Base-by-base conservation (phyloP, 2,329 filamentous ascomycete species). In the Fusarium solani-melongenae region DNA sequence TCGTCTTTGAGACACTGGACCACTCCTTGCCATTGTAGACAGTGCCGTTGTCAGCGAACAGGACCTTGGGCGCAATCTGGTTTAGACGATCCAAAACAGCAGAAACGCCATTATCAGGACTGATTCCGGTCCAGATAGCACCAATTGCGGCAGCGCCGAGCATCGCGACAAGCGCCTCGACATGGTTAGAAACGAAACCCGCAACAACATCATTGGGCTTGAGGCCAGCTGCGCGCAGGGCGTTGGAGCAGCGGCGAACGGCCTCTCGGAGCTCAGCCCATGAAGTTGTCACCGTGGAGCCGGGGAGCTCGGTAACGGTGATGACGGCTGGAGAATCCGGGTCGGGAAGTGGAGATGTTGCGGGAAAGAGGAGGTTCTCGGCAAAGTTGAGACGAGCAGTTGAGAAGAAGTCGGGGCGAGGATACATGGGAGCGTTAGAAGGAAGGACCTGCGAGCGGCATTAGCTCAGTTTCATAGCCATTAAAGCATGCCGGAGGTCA, bases 1-100 rank as follows among this genome's bases (percentile, higher is more conserved):
- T 86, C 3, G 95, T 92, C 84, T 98, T 98, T 57, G 88, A 86
- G 38, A 92, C 88, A 71, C 93, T 92, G n/a, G 92, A 89, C 87
- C 97, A 96, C 39, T 92, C 88, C 83, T 96, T 96, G 70, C 94
- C 95, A 81, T 98, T 98, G 83, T 98, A 98, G 63, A 95, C 88
- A 9, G 93, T 92, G 12, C 92, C 94, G 76, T 97, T 96, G 81
- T 98, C 96, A 1, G 93, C 92, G 78, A 98, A 97, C 5, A 98
- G 85, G 1, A 97, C 83, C 67, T 89, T 91, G 5, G 96, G 96
- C 69, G 92, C 89, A 74, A 98, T 96, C 84, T 98, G 96, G 53
- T 89, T 88, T 69, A 98, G 84, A 9, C 96, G 89, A 80, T 98
- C 96, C 29, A 98, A 85, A 1, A 98, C 95, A 17, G 95, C 96